Evolutionary conservation across 2,329 filamentous ascomycete genomes (phyloP), one percentile per base, ranked within the genome.

Genomic region (Geosmithia morbida): DNA sequence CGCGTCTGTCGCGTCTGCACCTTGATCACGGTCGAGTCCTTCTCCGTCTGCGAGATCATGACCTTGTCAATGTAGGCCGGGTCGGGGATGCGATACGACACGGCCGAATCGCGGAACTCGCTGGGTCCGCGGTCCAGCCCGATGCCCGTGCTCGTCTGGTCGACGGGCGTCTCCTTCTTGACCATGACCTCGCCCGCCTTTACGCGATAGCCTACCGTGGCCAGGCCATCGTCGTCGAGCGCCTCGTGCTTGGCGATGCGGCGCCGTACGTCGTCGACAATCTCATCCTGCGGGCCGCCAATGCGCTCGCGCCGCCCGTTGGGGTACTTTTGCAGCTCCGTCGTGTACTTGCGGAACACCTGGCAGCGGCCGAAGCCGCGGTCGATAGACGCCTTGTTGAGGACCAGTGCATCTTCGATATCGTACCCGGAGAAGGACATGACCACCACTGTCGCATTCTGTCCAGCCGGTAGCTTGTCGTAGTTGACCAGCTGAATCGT

Each of bases 371-470:
- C 94, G 58, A 97, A 98, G 4, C 92, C 94, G 56, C 92, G 79
- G 57, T 98, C 94, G 49, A 88, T 83, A 0, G 89, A 96, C 10
- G 88, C 89, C 68, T 96, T 97, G 70, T 98, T 98, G 51, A 98
- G 64, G 2, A 98, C 90, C 17, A 98, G 74, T 10, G 92, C 92
- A 72, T 98, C 92, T 71, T 98, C 92, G 55, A 98, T 98, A 79
- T 98, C 92, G 66, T 98, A 98, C 20, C 92, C 92, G 11, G 90
- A 97, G 66, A 92, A 98, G 45, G 89, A 97, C 92, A 98, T 98
- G 66, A 98, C 92, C 6, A 94, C 92, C 22, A 98, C 92, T 1
- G 87, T 95, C 4, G 92, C 94, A 51, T 96, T 97, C 60, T 98
- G 92, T 0, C 92, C 92, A 5, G 92, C 92, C 0, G 92, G 92